A percentile compares a stretch with the other conserved stretches of the same genome.
Conservation (phyloP, 768 basidiomycete species). For the Leccinum variicolor region DNA sequence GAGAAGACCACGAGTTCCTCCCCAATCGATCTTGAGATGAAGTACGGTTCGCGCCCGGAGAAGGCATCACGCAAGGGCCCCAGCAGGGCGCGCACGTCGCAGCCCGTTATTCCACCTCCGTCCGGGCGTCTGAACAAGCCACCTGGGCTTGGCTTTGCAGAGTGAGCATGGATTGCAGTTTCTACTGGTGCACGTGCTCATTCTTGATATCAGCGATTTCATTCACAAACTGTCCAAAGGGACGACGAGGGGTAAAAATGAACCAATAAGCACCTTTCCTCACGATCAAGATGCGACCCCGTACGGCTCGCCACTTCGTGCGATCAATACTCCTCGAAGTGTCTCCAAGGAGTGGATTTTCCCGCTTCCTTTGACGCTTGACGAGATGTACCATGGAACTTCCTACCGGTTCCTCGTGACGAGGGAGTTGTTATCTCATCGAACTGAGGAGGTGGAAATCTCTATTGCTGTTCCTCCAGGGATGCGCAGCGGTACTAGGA, state of each 20-base stretch:
- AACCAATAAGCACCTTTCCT: not conserved
- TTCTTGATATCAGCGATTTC: conserved; percentile 24
- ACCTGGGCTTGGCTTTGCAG: conserved; percentile 23
- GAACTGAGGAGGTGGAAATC: conserved; percentile 52
- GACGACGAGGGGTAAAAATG: conserved; percentile 4
- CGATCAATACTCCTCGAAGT: conserved; percentile 38
- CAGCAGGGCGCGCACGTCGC: conserved; percentile 15
- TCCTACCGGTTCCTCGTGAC: conserved; percentile 58
- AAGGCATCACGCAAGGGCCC: conserved; percentile 11
- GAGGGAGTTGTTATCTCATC: conserved; percentile 48
- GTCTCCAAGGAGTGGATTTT: conserved; percentile 63
- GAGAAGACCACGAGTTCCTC: conserved; percentile 9
- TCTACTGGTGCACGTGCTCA: conserved; percentile 5
- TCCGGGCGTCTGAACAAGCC: conserved; percentile 22
- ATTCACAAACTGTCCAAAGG: conserved; percentile 26
- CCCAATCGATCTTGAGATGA: not conserved
- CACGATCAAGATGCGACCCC: conserved; percentile 15
- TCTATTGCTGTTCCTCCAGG: conserved; percentile 61
- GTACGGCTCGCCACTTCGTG: conserved; percentile 38
- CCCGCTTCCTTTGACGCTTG: conserved; percentile 55
- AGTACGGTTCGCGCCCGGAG: conserved; percentile 7
- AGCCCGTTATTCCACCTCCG: conserved; percentile 29
- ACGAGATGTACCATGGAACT: conserved; percentile 58
- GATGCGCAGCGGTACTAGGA: conserved; percentile 56
- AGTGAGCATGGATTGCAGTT: conserved; percentile 19